phyloP scores from a whole-genome alignment of 495 filamentous ascomycete species.

The Elasticomyces elasticus region DNA sequence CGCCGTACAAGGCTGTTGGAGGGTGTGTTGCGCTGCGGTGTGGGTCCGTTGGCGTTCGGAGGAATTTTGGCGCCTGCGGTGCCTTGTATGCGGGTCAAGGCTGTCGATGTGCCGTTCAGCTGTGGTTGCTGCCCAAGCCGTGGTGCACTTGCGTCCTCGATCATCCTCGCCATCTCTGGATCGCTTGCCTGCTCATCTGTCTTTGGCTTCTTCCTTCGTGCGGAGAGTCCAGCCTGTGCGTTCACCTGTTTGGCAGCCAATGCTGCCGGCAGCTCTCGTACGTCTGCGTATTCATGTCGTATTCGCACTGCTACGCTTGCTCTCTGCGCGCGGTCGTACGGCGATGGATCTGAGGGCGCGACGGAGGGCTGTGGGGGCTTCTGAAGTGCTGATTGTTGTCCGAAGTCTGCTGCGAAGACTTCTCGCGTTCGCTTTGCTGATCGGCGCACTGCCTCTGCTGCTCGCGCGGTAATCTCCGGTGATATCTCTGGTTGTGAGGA shows the following conservation, averaged over 20 bases:
- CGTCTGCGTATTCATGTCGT: constrained; percentile 70
- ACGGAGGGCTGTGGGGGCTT: constrained; percentile 21
- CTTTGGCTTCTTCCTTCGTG: constrained; percentile 50
- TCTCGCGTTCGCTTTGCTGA: constrained; percentile 62
- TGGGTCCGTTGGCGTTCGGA: constrained; percentile 39
- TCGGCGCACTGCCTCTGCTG: constrained; percentile 16
- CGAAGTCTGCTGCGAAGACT: constrained; percentile 37
- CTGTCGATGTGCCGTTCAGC: constrained; percentile 43
- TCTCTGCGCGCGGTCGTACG: constrained; percentile 36
- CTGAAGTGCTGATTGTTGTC: constrained; percentile 23
- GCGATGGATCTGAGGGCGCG: constrained; percentile 42
- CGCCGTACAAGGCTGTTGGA: constrained; percentile 54
- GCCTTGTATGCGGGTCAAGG: constrained; percentile 44
- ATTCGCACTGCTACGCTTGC: constrained; percentile 52
- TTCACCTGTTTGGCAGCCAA: constrained; percentile 76
- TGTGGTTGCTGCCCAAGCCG: constrained; percentile 22
- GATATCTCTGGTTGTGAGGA: constrained; percentile 1
- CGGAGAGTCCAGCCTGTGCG: constrained; percentile 47
- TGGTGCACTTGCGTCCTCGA: constrained; percentile 52
- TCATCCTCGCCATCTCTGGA: constrained; percentile 54
- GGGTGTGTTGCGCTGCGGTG: constrained; percentile 39
- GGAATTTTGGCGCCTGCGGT: constrained; percentile 28
- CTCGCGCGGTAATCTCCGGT: constrained; percentile 3
- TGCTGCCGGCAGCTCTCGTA: constrained; percentile 70
- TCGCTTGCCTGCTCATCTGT: constrained; percentile 42